Base-by-base conservation (phyloP, 2,329 filamentous ascomycete genomes). In the Metarhizium robertsii region DNA sequence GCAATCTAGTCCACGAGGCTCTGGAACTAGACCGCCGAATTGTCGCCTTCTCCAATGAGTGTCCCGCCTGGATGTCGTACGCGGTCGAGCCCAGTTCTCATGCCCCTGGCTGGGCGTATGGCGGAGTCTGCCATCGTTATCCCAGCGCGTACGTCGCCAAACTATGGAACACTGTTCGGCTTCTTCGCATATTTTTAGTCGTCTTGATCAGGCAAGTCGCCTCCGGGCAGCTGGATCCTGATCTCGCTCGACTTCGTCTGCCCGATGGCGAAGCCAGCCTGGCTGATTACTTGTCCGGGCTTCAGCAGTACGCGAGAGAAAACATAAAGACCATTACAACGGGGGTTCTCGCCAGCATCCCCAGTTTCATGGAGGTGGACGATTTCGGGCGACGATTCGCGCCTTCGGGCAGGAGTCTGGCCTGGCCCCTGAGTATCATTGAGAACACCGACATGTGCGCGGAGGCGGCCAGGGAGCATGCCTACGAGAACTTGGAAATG, bases 141-240 rank as follows among this genome's bases (percentile, higher is more conserved):
- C 58, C 61, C 6, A 60, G 32, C 3, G 52, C 57, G 5, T 56
- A 58, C n/a, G 50, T 61, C 11, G 58, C 61, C 10, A 64, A 64
- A 34, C 52, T 62, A n/a, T 65, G 62, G 64, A 66, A 62, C 46
- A 60, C 64, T 0, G 36, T 65, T 8, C 62, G 64, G 6, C 59
- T 65, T 51, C 52, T 65, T 8, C 61, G 64, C 4, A 55, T 62
- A n/a, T 63, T 65, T 11, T 58, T 66, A 10, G 58, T 62, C 36
- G 57, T 58, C 8, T 56, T 61, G 36, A 55, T 64, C 3, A 57
- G 47, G 48, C 32, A 50, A 3, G 53, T 57, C 11, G 49, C 49
- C 40, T 43, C 57, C 2, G 49, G 51, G 25, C 13, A 46, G n/a
- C 25, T 29, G n/a, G 40, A 20, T 46, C 7, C 53, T 5, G 40